phyloP scores from a whole-genome alignment of 2,329 filamentous ascomycete species.

The Gnomoniopsis sp. region DNA sequence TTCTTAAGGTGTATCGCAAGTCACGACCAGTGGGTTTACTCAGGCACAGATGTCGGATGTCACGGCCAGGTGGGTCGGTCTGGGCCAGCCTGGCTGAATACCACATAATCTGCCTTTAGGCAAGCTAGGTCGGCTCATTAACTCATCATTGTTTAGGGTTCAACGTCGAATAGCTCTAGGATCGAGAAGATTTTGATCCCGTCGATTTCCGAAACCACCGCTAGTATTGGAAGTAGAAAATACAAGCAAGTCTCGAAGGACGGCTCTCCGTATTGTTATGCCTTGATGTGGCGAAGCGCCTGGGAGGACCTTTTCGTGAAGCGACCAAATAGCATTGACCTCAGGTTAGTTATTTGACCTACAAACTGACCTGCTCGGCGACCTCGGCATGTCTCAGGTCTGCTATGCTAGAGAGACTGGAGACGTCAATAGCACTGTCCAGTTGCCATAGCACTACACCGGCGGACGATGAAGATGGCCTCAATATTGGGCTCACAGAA shows the following conservation, averaged over 20 bases:
- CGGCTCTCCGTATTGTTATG: neutral
- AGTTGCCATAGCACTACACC: too few relatives aligned
- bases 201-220: neutral
- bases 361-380: neutral
- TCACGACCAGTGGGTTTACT: neutral
- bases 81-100: slow-evolving; percentile 15
- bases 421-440: too few relatives aligned
- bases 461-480: too few relatives aligned
- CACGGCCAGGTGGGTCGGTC: neutral
- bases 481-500: too few relatives aligned
- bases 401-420: too few relatives aligned
- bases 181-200: neutral
- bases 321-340: neutral
- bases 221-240: slow-evolving; percentile 6
- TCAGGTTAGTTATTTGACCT: neutral
- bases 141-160: neutral
- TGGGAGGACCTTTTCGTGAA: neutral
- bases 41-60: neutral
- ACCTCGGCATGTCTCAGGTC: neutral
- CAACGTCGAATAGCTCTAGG: neutral
- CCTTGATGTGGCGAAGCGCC: neutral
- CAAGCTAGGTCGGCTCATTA: slow-evolving; percentile 7
- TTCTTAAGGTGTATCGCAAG: neutral
- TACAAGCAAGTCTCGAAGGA: neutral
- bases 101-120: slow-evolving; percentile 1